These are phyloP conservation scores for Eimeria maxima DNA, from an alignment of 169 alveolate genomes.

Conservation along the genomic window DNA sequence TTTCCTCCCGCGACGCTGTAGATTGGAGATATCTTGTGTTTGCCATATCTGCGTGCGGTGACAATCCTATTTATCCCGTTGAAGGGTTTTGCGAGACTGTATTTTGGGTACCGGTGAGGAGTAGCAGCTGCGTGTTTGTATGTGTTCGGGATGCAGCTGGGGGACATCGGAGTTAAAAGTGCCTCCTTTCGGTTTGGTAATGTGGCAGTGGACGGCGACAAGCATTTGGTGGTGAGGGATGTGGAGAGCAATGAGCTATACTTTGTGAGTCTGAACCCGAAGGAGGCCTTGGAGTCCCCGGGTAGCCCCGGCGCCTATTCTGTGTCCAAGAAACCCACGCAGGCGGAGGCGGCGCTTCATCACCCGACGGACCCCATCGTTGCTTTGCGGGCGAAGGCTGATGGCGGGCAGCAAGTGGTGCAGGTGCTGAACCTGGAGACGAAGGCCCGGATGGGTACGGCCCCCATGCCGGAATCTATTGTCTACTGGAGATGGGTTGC, in stretches of 20 bases:
- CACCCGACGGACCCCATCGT: constrained; percentile 96
- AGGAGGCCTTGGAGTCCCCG: constrained; percentile 80
- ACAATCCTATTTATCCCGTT: background rate
- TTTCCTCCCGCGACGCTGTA: background rate
- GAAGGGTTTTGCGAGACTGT: background rate
- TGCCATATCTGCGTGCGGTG: background rate
- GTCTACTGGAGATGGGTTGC: constrained; percentile 97
- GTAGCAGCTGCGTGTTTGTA: background rate
- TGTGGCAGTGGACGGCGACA: constrained; percentile 87
- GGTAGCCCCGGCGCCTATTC: constrained; percentile 67
- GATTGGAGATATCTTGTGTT: background rate
- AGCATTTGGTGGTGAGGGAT: constrained; percentile 86
- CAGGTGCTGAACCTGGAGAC: constrained; percentile 96
- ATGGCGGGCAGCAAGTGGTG: constrained; percentile 87
- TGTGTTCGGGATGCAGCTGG: constrained; percentile 78
- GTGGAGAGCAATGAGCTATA: constrained; percentile 84
- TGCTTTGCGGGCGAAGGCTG: constrained; percentile 94
- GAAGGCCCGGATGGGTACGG: constrained; percentile 94
- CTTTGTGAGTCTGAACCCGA: constrained; percentile 88
- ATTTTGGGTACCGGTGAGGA: background rate
- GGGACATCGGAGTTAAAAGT: constrained; percentile 82
- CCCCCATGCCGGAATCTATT: constrained; percentile 94
- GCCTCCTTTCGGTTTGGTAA: constrained; percentile 87
- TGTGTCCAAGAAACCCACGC: constrained; percentile 95
- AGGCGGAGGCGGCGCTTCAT: constrained; percentile 98